phyloP scores from a whole-genome alignment of 352 stramenopile genomes.

The Pythium myriotylum region DNA sequence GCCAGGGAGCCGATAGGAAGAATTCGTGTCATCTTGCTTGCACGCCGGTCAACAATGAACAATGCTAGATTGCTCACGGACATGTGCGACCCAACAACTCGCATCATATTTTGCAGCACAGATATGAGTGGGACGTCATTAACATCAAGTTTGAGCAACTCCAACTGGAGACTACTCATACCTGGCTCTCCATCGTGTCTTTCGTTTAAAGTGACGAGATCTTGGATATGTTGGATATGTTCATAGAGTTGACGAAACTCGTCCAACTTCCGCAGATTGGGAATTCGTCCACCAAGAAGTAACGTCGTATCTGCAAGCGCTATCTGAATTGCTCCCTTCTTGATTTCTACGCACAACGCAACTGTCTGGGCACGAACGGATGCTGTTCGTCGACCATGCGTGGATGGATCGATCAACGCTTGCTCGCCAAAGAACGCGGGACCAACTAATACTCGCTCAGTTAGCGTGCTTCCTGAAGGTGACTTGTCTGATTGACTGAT shows the following conservation, averaged over 20 bases:
- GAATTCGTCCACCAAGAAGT: background rate
- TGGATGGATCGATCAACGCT: background rate
- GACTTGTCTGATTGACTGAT: too few species aligned
- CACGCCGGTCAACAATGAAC: conserved; percentile 1
- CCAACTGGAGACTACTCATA: background rate
- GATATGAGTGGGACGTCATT: background rate
- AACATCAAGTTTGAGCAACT: background rate
- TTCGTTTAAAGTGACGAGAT: background rate
- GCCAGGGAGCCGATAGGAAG: background rate
- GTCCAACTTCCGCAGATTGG: background rate
- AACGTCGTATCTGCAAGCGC: background rate
- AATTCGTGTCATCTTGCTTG: conserved; percentile 3
- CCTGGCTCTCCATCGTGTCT: background rate
- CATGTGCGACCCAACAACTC: background rate
- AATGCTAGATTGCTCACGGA: background rate
- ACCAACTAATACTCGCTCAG: background rate
- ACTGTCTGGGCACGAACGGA: conserved; percentile 3
- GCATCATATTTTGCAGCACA: conserved; percentile 5
- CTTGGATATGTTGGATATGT: background rate
- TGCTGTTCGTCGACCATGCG: background rate
- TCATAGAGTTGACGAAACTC: conserved; percentile 5
- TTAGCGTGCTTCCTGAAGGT: too few species aligned
- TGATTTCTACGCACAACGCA: background rate
- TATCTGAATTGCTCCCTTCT: background rate
- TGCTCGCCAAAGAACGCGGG: conserved; percentile 8